A percentile compares a stretch with the other conserved stretches of the same genome.
phyloP scores from a whole-genome alignment of 1,284 basidiomycete species.

The Puccinia hordei region DNA sequence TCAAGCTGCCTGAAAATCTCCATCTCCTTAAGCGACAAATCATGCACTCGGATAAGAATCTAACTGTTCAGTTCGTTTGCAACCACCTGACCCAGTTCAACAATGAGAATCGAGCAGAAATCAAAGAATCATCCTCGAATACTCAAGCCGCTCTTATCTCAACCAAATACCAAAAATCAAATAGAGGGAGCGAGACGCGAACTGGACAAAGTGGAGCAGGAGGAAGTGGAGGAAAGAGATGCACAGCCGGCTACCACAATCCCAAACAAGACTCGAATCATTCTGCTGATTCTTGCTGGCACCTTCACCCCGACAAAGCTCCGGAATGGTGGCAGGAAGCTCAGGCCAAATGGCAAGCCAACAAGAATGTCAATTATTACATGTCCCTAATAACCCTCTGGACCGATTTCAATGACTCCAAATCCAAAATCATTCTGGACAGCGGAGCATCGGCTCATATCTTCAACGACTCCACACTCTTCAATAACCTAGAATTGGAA shows the following conservation, averaged over 20 bases:
- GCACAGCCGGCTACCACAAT: background rate
- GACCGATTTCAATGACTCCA: background rate
- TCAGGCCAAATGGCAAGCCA: background rate
- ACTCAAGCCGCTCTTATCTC: background rate
- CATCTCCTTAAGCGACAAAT: background rate
- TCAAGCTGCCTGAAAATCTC: background rate
- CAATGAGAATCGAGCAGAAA: background rate
- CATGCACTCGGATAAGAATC: background rate
- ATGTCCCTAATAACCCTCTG: background rate
- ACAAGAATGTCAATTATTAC: background rate
- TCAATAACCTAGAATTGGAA: background rate
- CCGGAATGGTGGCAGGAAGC: background rate
- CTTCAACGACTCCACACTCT: background rate
- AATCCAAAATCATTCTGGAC: background rate
- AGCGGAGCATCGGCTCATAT: background rate
- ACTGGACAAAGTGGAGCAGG: background rate
- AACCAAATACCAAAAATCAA: background rate
- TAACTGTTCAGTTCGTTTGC: background rate
- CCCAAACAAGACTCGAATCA: background rate
- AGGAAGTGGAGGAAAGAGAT: background rate
- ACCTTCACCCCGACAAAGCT: background rate
- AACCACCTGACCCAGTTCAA: background rate
- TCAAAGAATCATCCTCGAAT: background rate
- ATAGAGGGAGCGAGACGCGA: no score
- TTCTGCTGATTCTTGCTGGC: background rate